Evolutionary conservation across 306 rosid genomes (phyloP).

Genomic region (Prunus campanulata): DNA sequence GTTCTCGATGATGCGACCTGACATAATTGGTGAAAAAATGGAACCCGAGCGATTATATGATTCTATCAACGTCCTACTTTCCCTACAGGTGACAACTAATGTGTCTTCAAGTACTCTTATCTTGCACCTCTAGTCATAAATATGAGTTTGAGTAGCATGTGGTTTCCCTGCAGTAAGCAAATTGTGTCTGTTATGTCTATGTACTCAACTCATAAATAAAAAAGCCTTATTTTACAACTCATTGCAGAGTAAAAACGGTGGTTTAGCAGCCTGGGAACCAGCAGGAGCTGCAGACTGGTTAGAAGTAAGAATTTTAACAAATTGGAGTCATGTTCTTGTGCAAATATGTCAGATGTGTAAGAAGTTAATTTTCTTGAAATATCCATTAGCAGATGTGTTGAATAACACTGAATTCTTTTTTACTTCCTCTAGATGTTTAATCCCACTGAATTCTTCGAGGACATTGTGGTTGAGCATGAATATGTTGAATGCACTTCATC

Average conservation of each 20-base stretch:
- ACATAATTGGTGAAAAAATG: conserved; percentile 59
- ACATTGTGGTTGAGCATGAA: conserved; percentile 9
- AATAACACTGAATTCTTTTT: conserved; percentile 5
- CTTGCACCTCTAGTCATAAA: too few species aligned
- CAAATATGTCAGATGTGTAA: too few species aligned
- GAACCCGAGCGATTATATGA: conserved; percentile 48
- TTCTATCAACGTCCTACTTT: conserved; percentile 51
- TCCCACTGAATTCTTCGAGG: conserved; percentile 5
- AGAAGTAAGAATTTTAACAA: conserved; percentile 8
- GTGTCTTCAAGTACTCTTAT: background rate
- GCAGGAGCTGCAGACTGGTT: conserved; percentile 28
- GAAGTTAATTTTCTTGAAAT: too few species aligned
- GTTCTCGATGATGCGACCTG: conserved; percentile 49
- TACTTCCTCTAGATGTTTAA: background rate
- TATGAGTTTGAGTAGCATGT: background rate
- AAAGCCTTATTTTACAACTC: background rate
- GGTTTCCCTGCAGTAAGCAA: too few species aligned
- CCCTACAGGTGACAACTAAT: conserved; percentile 48
- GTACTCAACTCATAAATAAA: too few species aligned
- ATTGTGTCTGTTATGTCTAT: background rate
- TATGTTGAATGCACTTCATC: conserved; percentile 10
- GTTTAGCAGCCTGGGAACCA: conserved; percentile 69
- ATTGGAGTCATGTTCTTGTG: background rate
- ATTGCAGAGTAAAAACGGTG: conserved; percentile 65
- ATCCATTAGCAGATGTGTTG: background rate